A percentile compares a stretch with the other conserved stretches of the same genome.
These are phyloP conservation scores for Solanum virginianum DNA, from an alignment of 257 asterid species.

Conservation along the genomic window DNA sequence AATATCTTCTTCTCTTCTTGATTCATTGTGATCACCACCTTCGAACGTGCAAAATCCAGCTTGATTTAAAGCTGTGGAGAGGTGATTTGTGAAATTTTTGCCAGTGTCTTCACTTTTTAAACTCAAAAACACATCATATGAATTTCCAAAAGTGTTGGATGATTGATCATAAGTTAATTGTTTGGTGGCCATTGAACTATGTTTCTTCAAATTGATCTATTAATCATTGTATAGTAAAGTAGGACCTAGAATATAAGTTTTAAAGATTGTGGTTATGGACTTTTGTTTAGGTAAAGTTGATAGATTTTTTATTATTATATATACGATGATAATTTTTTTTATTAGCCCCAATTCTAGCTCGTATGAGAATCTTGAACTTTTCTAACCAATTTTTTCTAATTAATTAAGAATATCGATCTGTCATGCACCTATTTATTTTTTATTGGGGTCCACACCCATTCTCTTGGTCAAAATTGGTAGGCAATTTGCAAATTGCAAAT, in stretches of 20 bases:
- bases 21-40: not conserved
- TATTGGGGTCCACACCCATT: no score
- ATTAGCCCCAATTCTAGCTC: not conserved
- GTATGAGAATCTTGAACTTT: not conserved
- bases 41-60: not conserved
- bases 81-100: not conserved
- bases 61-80: not conserved
- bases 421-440: not conserved
- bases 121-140: not conserved
- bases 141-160: not conserved
- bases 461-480: no score
- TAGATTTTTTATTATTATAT: not conserved
- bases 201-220: not conserved
- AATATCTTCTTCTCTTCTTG: not conserved
- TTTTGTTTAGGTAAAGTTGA: not conserved
- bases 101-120: not conserved
- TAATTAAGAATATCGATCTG: no score
- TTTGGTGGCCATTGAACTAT: not conserved
- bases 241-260: not conserved
- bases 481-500: no score
- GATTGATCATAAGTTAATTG: not conserved
- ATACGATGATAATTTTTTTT: not conserved
- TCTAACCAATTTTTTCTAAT: no score
- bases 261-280: not conserved
- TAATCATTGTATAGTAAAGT: not conserved